Conservation (phyloP, 225 moss, liverwort and hornwort species). For the Neckera pumila region DNA sequence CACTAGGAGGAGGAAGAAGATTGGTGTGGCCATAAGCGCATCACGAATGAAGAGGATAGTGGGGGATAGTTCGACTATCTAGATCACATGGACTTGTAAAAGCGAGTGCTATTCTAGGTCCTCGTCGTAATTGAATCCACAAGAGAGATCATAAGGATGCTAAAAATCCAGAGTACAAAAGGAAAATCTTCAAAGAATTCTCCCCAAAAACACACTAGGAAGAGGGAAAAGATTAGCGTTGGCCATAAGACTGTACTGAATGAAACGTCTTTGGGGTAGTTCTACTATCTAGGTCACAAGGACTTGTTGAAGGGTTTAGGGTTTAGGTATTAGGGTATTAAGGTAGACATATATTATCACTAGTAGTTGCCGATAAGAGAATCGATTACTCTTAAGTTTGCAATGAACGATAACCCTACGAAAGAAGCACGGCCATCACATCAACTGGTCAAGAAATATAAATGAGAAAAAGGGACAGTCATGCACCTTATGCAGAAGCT, state of each 20-base stretch:
- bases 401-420: not conserved
- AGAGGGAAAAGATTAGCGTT: not conserved
- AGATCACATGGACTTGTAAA: not conserved
- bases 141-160: not conserved
- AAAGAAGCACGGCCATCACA: not conserved
- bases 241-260: not conserved
- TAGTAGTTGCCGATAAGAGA: not conserved
- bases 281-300: not conserved
- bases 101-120: not conserved
- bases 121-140: not conserved
- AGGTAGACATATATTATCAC: not conserved
- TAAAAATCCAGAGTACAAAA: not conserved
- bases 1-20: not conserved
- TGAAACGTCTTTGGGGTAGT: not conserved
- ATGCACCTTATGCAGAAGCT: conserved; percentile 47
- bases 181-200: not conserved
- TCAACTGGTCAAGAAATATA: not conserved
- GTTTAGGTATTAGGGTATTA: no score
- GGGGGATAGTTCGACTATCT: not conserved
- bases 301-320: not conserved
- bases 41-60: not conserved
- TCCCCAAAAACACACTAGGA: not conserved
- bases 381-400: not conserved
- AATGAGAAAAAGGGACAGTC: not conserved
- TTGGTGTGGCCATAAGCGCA: not conserved